Evolutionary conservation across 768 basidiomycete species (phyloP), one percentile per base, ranked within the genome.

Genomic region (Udeniomyces megalosporus): DNA sequence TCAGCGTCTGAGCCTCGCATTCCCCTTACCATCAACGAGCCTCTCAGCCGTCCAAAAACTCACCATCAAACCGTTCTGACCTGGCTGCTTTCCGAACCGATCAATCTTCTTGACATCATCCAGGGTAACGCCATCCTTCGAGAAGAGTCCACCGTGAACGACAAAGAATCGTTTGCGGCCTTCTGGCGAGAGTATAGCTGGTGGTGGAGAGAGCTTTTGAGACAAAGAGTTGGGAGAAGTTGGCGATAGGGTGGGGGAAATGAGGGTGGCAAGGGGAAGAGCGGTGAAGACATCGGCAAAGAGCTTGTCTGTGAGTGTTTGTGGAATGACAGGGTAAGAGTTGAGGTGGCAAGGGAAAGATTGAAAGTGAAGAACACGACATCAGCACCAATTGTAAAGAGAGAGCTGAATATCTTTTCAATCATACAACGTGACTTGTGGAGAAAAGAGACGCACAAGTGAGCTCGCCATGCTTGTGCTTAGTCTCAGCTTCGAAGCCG

Each of bases 111-210:
- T 82, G 66, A 97, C 83, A 56, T 96, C 92, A 20, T 93, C 90
- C 35, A 97, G 77, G 3, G 88, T 92, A n/a, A 97, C 86, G 46
- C 81, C 84, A 69, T 97, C 95, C 70, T 85, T 86, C 74, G 89
- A 91, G 76, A 96, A 96, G 20, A 97, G 78, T 17, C 95, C 95
- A 12, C 95, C 93, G 70, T 99, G 95, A 5, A 93, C 88, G 66
- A 97, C 82, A 68, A 95, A 93, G 75, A 85, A 95, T 31, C 92
- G 83, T 71, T 88, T 91, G 57, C 77, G 73, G 10, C 90, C 91
- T 60, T 87, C 78, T 1, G 86, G 80, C 17, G 87, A 87, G 29
- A 99, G 77, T 65, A 96, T 95, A 3, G 82, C 71, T 15, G 42
- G 46, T 2, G 61, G 46, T 28, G 61, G 61, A 28, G 54, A 34